Percentiles rank a stretch among this genome's conserved stretches.
Evolutionary conservation across 2,329 filamentous ascomycete genomes (phyloP).

Genomic region (Diaporthe humulicola): DNA sequence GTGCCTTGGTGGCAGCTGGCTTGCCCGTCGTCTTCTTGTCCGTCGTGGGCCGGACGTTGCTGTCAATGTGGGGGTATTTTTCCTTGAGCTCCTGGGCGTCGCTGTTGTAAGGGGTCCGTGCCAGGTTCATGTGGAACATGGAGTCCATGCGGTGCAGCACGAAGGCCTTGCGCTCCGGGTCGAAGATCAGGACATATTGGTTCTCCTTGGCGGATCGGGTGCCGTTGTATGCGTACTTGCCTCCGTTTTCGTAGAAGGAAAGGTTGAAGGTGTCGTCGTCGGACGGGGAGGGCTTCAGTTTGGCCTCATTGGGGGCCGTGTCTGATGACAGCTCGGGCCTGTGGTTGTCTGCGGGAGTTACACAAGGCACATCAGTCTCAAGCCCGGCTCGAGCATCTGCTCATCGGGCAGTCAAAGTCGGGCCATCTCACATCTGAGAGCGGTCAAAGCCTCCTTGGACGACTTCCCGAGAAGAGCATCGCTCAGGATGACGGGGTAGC

Average conservation of each 20-base stretch:
- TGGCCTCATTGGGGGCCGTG: constrained; percentile 61
- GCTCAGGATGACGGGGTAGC: constrained; percentile 75
- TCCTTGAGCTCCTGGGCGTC: constrained; percentile 74
- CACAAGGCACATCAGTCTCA: constrained; percentile 14
- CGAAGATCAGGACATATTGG: constrained; percentile 80
- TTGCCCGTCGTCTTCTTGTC: constrained; percentile 46
- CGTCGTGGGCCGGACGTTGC: constrained; percentile 43
- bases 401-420: neutral
- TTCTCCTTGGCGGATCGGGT: constrained; percentile 64
- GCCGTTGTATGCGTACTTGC: constrained; percentile 72
- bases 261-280: constrained; percentile 68
- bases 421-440: constrained; percentile 68
- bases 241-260: constrained; percentile 65
- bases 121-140: constrained; percentile 90
- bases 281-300: constrained; percentile 60
- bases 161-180: constrained; percentile 80
- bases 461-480: constrained; percentile 70
- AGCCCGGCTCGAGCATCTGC: neutral
- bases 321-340: constrained; percentile 67
- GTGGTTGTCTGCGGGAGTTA: constrained; percentile 67
- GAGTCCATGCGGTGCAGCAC: constrained; percentile 85
- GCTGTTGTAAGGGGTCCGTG: constrained; percentile 74
- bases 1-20: constrained; percentile 44
- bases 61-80: constrained; percentile 75
- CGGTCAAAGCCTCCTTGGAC: constrained; percentile 70